Evolutionary conservation across 2,329 filamentous ascomycete species (phyloP), one percentile per base, ranked within the genome.

Genomic region (Penicillium sp.): DNA sequence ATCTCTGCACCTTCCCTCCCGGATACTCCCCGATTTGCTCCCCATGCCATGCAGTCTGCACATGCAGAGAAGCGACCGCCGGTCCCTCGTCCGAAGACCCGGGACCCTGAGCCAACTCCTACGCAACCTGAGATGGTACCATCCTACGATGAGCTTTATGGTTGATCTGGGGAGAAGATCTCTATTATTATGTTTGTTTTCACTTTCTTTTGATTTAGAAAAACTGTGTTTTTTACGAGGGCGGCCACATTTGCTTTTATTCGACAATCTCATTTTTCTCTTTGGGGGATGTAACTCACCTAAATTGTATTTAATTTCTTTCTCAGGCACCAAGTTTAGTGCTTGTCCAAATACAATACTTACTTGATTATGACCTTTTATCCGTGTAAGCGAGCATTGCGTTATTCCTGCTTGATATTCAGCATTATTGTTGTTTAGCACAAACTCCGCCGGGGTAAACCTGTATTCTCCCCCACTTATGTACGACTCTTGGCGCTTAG

Each of bases 81-180:
- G 47, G 41, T 52, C 37, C 55, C 55, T 44, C 63, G 62, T 8
- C 45, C 57, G 22, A 61, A 64, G 58, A 48, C 53, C 31, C 56
- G 61, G 46, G 64, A 70, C 29, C 55, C 62, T 19, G 65, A 68
- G n/a, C 47, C 60, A 9, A 41, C 19, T 22, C 45, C 39, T 31
- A 48, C 58, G 26, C 57, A 54, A 26, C 69, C 70, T 46, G 66
- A 73, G 49, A 57, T 75, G 60, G 73, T 75, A 1, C 73, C 73
- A 9, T 75, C 72, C 14, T 73, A 75, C 43, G 73, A 75, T 58
- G 73, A 75, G 41, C 67, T 75, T 14, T 75, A 73, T 59, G 73
- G 73, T 24, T 75, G 65, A 64, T 29, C 6, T 10, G 19, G 1
- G 11, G 9, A 13, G 31, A 24, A 45, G 1, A 35, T 35, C 19